These are phyloP conservation scores for Tolypocladium pustulatum DNA, from an alignment of 2,329 filamentous ascomycete species.

Conservation along the genomic window DNA sequence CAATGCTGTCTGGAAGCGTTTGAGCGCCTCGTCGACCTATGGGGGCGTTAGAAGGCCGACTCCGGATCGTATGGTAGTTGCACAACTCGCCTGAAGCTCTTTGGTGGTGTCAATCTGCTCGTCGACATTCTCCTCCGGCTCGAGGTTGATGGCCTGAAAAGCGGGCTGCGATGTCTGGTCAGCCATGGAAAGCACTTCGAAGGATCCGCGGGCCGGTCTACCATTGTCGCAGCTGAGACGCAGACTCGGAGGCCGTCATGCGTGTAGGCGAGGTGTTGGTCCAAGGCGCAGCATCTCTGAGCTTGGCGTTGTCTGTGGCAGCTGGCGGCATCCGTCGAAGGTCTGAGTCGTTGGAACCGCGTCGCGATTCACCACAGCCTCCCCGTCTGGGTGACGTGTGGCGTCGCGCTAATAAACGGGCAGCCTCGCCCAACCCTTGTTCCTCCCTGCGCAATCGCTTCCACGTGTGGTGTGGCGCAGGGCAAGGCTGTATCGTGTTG, in stretches of 20 bases:
- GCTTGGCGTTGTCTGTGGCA: not conserved
- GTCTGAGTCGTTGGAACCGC: not conserved
- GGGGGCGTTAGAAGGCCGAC: not conserved
- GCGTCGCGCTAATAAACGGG: not conserved
- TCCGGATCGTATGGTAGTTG: rapidly evolving
- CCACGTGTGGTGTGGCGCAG: not conserved
- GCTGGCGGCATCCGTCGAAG: not conserved
- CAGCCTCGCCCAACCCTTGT: not conserved
- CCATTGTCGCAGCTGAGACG: not conserved
- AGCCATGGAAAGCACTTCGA: not conserved
- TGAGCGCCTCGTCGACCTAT: conserved; percentile 86
- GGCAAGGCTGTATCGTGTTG: not conserved
- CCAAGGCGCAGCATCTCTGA: not conserved
- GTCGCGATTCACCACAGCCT: not conserved
- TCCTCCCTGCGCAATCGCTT: not conserved
- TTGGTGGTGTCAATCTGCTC: conserved; percentile 92
- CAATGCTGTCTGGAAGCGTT: conserved; percentile 83
- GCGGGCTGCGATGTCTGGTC: conserved; percentile 33
- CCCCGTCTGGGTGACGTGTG: not conserved
- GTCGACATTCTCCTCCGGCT: conserved; percentile 81
- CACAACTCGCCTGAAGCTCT: conserved; percentile 60
- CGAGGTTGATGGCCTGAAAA: conserved; percentile 87
- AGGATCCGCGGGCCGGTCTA: not conserved
- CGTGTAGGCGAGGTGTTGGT: not conserved
- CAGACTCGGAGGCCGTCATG: not conserved